Evolutionary conservation across 352 stramenopile species (phyloP), one percentile per base, ranked within the genome.

Genomic region (Vaucheria bursata): DNA sequence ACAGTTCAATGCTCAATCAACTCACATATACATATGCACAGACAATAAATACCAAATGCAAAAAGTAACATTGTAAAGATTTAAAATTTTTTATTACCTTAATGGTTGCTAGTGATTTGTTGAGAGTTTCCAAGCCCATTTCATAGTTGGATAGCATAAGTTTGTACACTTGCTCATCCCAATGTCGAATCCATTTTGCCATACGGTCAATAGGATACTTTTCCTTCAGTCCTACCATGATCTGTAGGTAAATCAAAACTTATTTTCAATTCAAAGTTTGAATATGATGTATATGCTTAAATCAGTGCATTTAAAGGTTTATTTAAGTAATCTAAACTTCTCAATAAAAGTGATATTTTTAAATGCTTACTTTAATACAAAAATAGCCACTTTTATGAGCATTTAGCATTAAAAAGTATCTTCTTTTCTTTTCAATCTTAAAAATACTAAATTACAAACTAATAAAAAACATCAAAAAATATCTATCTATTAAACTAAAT

Each of bases 161-260:
- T 70, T 97, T 97, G 86, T 96, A 97, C 29, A 97, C 81, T 72
- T 81, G 71, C 70, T 95, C 86, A 79, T 97, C 92, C 93, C 93
- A 97, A 79, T 93, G 94, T 1, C 89, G 74, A 29, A 96, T 88
- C 92, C 93, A 97, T 53, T 93, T 91, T 67, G 86, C 87, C 36
- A 92, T 94, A 4, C 90, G 88, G 2, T 90, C 84, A 0, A 85
- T 71, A 29, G 91, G 85, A 77, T 96, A 95, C 37, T 91, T 92
- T 12, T 88, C 87, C 12, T 88, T 89, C 0, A 92, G 86, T 4
- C 71, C 53, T n/a, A 82, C 82, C 29, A 96, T 86, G 8, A 85
- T 80, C 32, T 87, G 86, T 65, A 92, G 92, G 83, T 68, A 29
- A 5, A 50, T 12, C 39, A 12, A 12, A n/a, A n/a, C n/a, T n/a